phyloP scores from a whole-genome alignment of 2,329 filamentous ascomycete genomes.

The Colletotrichum kahawae region DNA sequence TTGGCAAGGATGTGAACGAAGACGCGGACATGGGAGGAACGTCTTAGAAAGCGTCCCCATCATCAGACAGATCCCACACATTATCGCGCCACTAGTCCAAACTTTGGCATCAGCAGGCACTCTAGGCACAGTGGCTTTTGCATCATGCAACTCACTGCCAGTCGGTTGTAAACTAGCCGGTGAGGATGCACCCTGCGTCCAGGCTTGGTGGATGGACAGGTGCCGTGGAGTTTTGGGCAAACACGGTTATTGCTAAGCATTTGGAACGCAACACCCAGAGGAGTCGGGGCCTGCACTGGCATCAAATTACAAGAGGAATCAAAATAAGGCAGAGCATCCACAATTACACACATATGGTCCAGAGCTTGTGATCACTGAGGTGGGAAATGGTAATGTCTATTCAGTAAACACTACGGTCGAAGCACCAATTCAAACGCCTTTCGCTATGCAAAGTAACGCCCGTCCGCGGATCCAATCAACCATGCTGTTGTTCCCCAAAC shows the following conservation, averaged over 20 bases:
- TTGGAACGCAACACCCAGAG: neutral
- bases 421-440: slow-evolving; percentile 14
- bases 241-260: neutral
- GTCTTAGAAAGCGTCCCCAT: neutral
- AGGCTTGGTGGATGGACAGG: neutral
- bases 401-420: neutral
- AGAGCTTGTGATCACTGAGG: neutral
- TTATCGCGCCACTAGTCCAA: neutral
- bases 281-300: neutral
- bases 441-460: slow-evolving; percentile 17
- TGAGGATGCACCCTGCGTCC: neutral
- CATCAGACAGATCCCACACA: neutral
- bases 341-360: neutral
- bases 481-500: neutral
- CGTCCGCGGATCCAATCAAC: neutral
- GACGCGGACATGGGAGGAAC: slow-evolving; percentile 50
- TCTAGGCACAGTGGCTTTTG: neutral
- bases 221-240: neutral
- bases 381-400: neutral
- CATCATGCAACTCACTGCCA: neutral
- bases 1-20: slow-evolving; percentile 59
- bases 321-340: neutral
- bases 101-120: neutral
- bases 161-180: neutral
- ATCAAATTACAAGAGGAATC: neutral